Evolutionary conservation across 2,329 filamentous ascomycete genomes (phyloP), one percentile per base, ranked within the genome.

Genomic region (Trichoderma atroviride): DNA sequence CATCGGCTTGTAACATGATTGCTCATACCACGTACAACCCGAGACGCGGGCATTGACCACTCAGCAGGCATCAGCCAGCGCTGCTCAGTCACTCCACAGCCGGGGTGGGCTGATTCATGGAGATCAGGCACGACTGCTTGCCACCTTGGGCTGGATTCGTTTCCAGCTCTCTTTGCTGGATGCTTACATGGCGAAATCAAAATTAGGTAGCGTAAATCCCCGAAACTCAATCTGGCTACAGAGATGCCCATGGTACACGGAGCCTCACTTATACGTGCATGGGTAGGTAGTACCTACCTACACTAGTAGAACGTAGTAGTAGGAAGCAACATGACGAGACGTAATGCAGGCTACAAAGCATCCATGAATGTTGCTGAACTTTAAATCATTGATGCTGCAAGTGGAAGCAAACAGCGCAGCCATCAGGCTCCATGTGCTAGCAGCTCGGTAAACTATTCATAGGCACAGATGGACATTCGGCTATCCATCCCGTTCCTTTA

Each of bases 111-210:
- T 67, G 63, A 67, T 67, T 22, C 29, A 37, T 59, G 63, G 63
- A 52, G 55, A 67, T 67, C 63, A 67, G 63, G 63, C 63, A 67
- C 55, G 63, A 53, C 57, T 57, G 58, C 66, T 52, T 68, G 52
- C 55, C 35, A 14, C 55, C 63, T 57, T 57, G 37, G 63, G 61
- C 61, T 14, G 62, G 52, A 19, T 37, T 58, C 31, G 19, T 19
- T 24, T 65, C n/a, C 35, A 14, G 4, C 13, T 22, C n/a, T 13
- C 9, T 43, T 43, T 16, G 19, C 11, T n/a, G n/a, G n/a, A n/a
- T n/a, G n/a, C n/a, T n/a, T n/a, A n/a, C n/a, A n/a, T n/a, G n/a
- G n/a, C n/a, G n/a, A n/a, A n/a, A n/a, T n/a, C n/a, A n/a, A n/a
- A n/a, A n/a, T n/a, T n/a, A n/a, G n/a, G n/a, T n/a, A n/a, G n/a